Evolutionary conservation across 768 basidiomycete species (phyloP).

Genomic region (Pleurotus pulmonarius): DNA sequence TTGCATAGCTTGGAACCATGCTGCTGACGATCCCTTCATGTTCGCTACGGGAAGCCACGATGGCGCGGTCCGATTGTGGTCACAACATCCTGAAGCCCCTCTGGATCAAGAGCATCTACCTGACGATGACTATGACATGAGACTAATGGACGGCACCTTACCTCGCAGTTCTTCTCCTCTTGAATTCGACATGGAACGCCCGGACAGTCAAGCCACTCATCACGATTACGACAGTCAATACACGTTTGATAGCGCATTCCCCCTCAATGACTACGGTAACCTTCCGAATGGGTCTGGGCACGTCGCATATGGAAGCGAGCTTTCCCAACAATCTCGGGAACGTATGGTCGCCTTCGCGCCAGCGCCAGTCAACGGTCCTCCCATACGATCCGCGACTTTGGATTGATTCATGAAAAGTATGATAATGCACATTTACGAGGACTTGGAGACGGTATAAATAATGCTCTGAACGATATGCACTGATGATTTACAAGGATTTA

Average conservation of each 20-base stretch:
- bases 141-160: neutral
- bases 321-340: conserved; percentile 2
- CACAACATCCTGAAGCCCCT: conserved; percentile 26
- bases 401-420: neutral
- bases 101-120: neutral
- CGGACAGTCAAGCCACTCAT: conserved; percentile 4
- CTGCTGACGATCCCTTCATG: conserved; percentile 62
- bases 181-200: conserved; percentile 2
- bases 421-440: neutral
- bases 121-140: neutral
- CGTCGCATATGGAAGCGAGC: neutral
- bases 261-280: neutral
- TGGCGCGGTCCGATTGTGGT: conserved; percentile 74
- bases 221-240: conserved; percentile 6
- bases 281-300: neutral
- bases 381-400: neutral
- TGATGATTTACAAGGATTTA: neutral
- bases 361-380: neutral
- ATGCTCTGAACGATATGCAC: neutral
- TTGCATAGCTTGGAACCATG: conserved; percentile 77
- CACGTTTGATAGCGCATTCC: conserved; percentile 3
- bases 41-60: conserved; percentile 78
- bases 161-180: conserved; percentile 3
- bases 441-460: neutral
- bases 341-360: conserved; percentile 4